These are phyloP conservation scores for Schizopora paradoxa DNA, from an alignment of 1,284 basidiomycete genomes.

Conservation along the genomic window DNA sequence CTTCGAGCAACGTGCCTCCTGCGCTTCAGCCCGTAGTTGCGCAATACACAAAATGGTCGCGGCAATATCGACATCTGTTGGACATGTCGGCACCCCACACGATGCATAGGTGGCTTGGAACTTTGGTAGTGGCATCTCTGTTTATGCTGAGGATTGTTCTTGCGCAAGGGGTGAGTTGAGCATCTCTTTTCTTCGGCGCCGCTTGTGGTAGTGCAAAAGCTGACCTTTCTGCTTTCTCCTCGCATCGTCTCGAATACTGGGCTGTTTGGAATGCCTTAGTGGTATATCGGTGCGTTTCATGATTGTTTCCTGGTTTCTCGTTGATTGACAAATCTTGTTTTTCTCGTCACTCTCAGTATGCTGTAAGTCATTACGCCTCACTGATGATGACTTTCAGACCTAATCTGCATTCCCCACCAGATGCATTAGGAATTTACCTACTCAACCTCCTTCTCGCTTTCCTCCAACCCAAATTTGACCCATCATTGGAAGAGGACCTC, in stretches of 20 bases:
- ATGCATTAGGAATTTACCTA: slow-evolving; percentile 89
- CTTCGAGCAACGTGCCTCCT: slow-evolving; percentile 39
- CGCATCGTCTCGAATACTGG: slow-evolving; percentile 8
- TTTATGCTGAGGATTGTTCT: slow-evolving; percentile 88
- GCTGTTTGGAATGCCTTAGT: slow-evolving; percentile 38
- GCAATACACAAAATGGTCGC: slow-evolving; percentile 46
- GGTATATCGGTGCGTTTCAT: slow-evolving; percentile 78
- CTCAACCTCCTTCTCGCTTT: slow-evolving; percentile 87
- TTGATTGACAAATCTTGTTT: slow-evolving; percentile 22
- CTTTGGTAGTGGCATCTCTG: slow-evolving; percentile 64
- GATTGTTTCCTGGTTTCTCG: background rate
- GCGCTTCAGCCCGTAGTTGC: slow-evolving; percentile 47
- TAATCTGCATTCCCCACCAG: slow-evolving; percentile 36
- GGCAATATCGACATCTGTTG: slow-evolving; percentile 78
- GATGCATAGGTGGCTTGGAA: slow-evolving; percentile 85
- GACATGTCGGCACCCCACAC: slow-evolving; percentile 91
- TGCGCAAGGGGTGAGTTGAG: slow-evolving; percentile 81
- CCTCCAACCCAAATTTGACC: slow-evolving; percentile 93
- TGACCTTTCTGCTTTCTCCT: slow-evolving; percentile 17
- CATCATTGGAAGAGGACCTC: slow-evolving; percentile 88
- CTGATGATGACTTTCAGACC: background rate
- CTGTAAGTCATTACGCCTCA: slow-evolving; percentile 42
- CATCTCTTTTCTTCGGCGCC: slow-evolving; percentile 5
- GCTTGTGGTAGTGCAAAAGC: slow-evolving; percentile 7
- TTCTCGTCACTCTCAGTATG: slow-evolving; percentile 41